A percentile compares a stretch with the other conserved stretches of the same genome.
Conservation (phyloP, 257 asterid species). For the Solanum boliviense region DNA sequence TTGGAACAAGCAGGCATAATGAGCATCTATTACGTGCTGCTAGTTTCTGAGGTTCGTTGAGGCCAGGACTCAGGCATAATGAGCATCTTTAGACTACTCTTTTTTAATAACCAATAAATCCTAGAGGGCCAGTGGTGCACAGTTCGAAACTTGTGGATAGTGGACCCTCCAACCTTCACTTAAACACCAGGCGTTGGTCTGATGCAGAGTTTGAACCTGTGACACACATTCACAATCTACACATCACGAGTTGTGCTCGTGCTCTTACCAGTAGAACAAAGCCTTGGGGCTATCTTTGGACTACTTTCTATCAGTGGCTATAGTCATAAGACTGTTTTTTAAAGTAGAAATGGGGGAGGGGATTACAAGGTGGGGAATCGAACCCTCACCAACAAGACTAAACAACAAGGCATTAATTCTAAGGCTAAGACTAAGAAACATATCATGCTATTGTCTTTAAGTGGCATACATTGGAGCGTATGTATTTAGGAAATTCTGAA, state of each 20-base stretch:
- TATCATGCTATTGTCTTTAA: not conserved
- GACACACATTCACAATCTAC: not conserved
- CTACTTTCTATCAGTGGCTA: not conserved
- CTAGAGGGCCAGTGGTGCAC: no score
- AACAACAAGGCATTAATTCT: not conserved
- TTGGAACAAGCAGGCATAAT: not conserved
- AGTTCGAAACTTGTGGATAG: not conserved
- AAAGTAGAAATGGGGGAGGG: not conserved
- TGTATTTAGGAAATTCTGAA: not conserved
- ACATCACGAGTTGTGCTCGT: not conserved
- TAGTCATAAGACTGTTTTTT: not conserved
- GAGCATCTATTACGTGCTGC: not conserved
- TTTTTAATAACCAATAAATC: not conserved
- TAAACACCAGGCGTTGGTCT: not conserved
- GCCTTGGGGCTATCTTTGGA: not conserved
- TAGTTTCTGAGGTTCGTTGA: not conserved
- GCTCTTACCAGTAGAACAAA: not conserved
- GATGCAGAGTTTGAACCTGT: not conserved
- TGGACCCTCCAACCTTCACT: not conserved
- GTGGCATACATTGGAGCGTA: not conserved
- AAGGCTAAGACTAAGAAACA: not conserved
- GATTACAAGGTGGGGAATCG: not conserved
- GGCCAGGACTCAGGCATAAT: not conserved
- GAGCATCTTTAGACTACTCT: not conserved
- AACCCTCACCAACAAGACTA: not conserved